phyloP scores from a whole-genome alignment of 345 rosid genomes.

The Aquilaria sinensis region DNA sequence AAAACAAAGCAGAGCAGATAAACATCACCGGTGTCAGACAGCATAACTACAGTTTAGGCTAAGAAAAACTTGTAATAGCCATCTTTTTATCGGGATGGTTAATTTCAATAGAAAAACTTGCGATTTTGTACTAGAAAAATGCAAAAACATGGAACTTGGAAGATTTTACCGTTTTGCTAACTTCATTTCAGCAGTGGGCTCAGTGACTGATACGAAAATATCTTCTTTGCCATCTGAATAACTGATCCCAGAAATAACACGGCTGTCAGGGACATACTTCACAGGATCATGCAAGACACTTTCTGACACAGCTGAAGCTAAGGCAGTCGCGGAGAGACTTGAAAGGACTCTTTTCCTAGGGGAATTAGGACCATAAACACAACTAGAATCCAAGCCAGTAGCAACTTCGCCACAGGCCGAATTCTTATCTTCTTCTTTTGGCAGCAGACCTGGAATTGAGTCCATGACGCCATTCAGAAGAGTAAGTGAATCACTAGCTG shows the following conservation, averaged over 20 bases:
- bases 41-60: no score
- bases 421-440: slow-evolving; percentile 27
- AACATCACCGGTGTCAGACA: no score
- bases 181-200: slow-evolving; percentile 34
- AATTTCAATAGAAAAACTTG: no score
- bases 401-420: slow-evolving; percentile 22
- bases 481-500: slow-evolving; percentile 66
- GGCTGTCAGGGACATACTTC: slow-evolving; percentile 36
- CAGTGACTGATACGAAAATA: slow-evolving; percentile 17
- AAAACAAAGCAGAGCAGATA: no score
- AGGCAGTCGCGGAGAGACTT: slow-evolving; percentile 40
- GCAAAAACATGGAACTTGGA: slow-evolving; percentile 1
- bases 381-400: slow-evolving; percentile 49
- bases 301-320: slow-evolving; percentile 60
- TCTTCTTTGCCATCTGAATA: slow-evolving; percentile 23
- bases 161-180: slow-evolving; percentile 43
- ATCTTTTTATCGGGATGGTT: no score
- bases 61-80: no score
- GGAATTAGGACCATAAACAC: slow-evolving; percentile 73
- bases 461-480: slow-evolving; percentile 45
- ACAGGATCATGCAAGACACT: slow-evolving; percentile 34
- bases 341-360: slow-evolving; percentile 49
- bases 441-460: slow-evolving; percentile 30
- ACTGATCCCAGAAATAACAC: slow-evolving; percentile 25
- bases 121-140: not conserved